These are phyloP conservation scores for Exsudoporus frostii DNA, from an alignment of 768 basidiomycete species.

Conservation along the genomic window DNA sequence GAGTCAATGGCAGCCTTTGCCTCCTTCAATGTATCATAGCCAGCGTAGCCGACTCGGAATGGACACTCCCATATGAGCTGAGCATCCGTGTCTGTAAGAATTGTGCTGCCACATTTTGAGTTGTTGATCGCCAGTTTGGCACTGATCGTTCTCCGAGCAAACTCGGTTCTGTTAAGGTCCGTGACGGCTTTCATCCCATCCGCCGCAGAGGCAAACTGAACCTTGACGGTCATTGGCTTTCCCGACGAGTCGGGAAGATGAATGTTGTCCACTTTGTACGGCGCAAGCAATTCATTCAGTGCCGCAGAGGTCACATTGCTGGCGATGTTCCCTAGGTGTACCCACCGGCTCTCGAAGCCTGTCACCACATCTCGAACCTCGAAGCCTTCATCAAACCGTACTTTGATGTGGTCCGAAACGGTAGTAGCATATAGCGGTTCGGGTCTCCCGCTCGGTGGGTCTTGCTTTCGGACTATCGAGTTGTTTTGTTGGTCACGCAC, in stretches of 20 bases:
- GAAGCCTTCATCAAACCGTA: conserved; percentile 60
- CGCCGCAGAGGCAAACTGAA: conserved; percentile 44
- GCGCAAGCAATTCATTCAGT: conserved; percentile 38
- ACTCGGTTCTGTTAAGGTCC: conserved; percentile 44
- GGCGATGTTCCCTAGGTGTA: conserved; percentile 54
- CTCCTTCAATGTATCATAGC: conserved; percentile 48
- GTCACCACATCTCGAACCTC: conserved; percentile 54
- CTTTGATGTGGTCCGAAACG: conserved; percentile 53
- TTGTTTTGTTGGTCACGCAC: not conserved
- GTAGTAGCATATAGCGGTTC: conserved; percentile 29
- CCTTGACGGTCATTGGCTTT: conserved; percentile 35
- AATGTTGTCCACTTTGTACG: conserved; percentile 43
- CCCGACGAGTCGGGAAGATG: conserved; percentile 26
- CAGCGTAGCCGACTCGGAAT: conserved; percentile 53
- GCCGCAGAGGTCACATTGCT: conserved; percentile 28
- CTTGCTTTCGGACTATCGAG: not conserved
- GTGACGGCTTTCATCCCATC: conserved; percentile 54
- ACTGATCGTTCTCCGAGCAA: conserved; percentile 39
- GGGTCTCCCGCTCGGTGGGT: conserved; percentile 6
- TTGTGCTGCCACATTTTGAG: conserved; percentile 32
- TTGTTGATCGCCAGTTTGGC: conserved; percentile 46
- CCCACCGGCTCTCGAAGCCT: conserved; percentile 66
- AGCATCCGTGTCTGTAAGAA: conserved; percentile 52
- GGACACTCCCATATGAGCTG: conserved; percentile 62
- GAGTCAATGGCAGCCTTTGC: conserved; percentile 51